Conservation (phyloP, 345 rosid species). For the Populus davidiana region DNA sequence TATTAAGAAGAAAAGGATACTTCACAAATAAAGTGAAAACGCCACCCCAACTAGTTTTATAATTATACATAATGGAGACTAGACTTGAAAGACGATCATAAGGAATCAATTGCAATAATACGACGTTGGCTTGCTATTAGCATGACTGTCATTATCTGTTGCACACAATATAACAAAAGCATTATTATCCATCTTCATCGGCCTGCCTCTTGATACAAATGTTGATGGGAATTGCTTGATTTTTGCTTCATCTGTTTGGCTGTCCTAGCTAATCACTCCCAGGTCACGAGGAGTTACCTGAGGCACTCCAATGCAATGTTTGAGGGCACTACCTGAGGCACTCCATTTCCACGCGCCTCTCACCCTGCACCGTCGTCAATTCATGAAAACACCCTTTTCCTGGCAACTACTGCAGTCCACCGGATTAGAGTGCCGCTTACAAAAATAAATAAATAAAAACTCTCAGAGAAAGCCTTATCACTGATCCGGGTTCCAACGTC, state of each 20-base stretch:
- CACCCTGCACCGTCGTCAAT: background rate
- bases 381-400: background rate
- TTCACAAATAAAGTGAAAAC: too few relatives aligned
- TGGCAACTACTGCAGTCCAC: too few relatives aligned
- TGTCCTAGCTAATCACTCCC: background rate
- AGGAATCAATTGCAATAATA: background rate
- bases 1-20: rapidly evolving
- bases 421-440: too few relatives aligned
- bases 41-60: too few relatives aligned
- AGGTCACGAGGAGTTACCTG: background rate
- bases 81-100: too few relatives aligned
- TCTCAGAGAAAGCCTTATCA: background rate
- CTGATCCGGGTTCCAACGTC: background rate
- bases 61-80: too few relatives aligned
- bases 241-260: background rate
- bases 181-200: background rate
- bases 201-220: background rate
- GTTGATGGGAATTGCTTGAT: background rate
- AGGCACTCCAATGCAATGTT: background rate
- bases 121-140: background rate
- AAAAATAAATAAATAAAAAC: too few relatives aligned
- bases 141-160: background rate
- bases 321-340: background rate
- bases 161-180: background rate
- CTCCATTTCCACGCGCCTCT: background rate